A percentile compares a stretch with the other conserved stretches of the same genome.
Conservation (phyloP, 305 asterid genomes). For the Fraxinus baroniana region DNA sequence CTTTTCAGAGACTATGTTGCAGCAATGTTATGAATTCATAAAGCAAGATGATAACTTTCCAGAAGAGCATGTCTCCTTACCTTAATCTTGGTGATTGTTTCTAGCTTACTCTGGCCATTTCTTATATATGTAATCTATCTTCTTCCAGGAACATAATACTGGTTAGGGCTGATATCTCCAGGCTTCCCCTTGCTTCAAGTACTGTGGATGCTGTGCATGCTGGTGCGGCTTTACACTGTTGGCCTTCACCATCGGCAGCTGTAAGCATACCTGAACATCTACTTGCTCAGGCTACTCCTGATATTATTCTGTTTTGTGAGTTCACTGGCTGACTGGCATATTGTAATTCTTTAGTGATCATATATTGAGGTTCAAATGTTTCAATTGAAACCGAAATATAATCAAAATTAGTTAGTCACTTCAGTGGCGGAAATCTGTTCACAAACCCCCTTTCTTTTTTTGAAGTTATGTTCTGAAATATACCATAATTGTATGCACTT, state of each 20-base stretch:
- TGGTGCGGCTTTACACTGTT: conserved; percentile 92
- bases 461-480: neutral
- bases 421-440: neutral
- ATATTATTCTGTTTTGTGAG: neutral
- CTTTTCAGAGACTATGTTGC: conserved; percentile 77
- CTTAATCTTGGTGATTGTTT: neutral
- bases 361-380: neutral
- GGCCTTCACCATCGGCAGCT: conserved; percentile 90
- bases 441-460: neutral
- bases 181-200: conserved; percentile 79
- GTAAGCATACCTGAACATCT: conserved; percentile 38
- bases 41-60: conserved; percentile 73
- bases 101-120: neutral
- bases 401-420: neutral
- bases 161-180: conserved; percentile 78
- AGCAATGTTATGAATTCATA: conserved; percentile 70
- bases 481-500: neutral
- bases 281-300: neutral
- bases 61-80: conserved; percentile 45
- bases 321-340: neutral
- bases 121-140: conserved; percentile 6
- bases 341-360: neutral
- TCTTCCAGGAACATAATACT: conserved; percentile 53
- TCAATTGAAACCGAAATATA: neutral
- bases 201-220: conserved; percentile 82